Conservation (phyloP, 2,329 filamentous ascomycete species). For the Emergomyces orientalis region DNA sequence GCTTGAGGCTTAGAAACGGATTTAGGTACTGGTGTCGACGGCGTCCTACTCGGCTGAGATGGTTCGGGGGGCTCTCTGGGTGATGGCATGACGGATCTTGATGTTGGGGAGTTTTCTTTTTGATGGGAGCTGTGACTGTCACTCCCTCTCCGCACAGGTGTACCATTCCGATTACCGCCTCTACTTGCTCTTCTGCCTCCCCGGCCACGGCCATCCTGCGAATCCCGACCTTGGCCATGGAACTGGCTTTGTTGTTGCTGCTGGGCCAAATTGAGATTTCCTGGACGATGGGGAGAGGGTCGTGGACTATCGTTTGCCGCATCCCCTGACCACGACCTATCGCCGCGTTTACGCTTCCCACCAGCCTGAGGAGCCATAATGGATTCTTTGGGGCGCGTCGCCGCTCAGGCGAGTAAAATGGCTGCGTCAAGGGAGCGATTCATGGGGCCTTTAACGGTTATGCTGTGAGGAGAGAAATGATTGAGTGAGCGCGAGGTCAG, state of each 20-base stretch:
- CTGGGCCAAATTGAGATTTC: constrained; percentile 44
- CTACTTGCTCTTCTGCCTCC: constrained; percentile 31
- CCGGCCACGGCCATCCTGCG: constrained; percentile 31
- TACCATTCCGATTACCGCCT: constrained; percentile 28
- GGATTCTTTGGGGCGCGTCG: constrained; percentile 20
- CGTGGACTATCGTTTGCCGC: constrained; percentile 31
- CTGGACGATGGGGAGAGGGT: constrained; percentile 41
- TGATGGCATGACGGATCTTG: constrained; percentile 23
- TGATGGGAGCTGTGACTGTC: constrained; percentile 30
- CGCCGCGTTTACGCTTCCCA: constrained; percentile 48
- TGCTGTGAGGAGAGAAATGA: neutral
- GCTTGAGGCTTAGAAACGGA: constrained; percentile 20
- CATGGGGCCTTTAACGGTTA: constrained; percentile 17
- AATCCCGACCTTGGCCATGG: constrained; percentile 28
- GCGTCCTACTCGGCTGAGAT: constrained; percentile 23
- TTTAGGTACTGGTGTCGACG: constrained; percentile 18
- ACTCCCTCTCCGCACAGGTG: constrained; percentile 26
- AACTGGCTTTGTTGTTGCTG: constrained; percentile 35
- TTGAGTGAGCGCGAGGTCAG: neutral
- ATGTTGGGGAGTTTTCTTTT: constrained; percentile 20
- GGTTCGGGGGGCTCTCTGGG: constrained; percentile 24
- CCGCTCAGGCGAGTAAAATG: constrained; percentile 23
- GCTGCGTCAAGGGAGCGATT: constrained; percentile 24
- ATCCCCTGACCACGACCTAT: constrained; percentile 38
- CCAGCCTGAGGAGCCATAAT: constrained; percentile 43